Evolutionary conservation across 495 filamentous ascomycete genomes (phyloP), one percentile per base, ranked within the genome.

Genomic region (Melanomma pulvis-pyrius): DNA sequence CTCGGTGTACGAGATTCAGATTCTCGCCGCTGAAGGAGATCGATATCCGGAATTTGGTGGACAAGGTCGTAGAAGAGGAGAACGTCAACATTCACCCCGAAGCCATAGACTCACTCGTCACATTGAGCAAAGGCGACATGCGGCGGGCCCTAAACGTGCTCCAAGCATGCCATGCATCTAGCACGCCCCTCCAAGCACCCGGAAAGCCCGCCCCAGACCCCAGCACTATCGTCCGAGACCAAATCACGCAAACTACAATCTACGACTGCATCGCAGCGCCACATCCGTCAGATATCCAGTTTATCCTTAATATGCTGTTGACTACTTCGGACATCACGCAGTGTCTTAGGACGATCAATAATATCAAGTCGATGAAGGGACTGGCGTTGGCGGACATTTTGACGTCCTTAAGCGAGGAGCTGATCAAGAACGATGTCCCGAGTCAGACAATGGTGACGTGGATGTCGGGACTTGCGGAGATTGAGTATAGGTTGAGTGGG

Each of bases 201-300:
- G 78, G 86, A 80, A 74, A 82, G 55, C 74, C 81, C 47, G 75
- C 71, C 19, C 80, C 81, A 3, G 77, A 84, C 32, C 66, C 66
- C 22, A 75, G 69, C 56, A 74, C 72, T 55, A 86, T 89, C 30
- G 76, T 83, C n/a, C 83, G 90, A 15, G 93, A 97, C 67, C 82
- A 82, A 11, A 96, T 98, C 79, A 97, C 93, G 25, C 89, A 91
- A 67, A 83, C 88, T 47, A 93, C 92, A 6, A 97, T 99, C 73
- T 98, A 96, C 81, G 91, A 96, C 77, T 99, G 94, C 76, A 94
- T 99, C 74, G 96, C 96, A 29, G 92, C 94, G 0, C 94, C 94
- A 9, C 93, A 94, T 72, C 96, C 94, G 0, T 83, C 85, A 1
- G 94, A 97, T 73, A 96, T 98, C 69, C 81, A 85, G 70, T 82